A percentile compares a stretch with the other conserved stretches of the same genome.
phyloP scores from a whole-genome alignment of 2,329 filamentous ascomycete genomes.

The Hyphodiscus sp. region DNA sequence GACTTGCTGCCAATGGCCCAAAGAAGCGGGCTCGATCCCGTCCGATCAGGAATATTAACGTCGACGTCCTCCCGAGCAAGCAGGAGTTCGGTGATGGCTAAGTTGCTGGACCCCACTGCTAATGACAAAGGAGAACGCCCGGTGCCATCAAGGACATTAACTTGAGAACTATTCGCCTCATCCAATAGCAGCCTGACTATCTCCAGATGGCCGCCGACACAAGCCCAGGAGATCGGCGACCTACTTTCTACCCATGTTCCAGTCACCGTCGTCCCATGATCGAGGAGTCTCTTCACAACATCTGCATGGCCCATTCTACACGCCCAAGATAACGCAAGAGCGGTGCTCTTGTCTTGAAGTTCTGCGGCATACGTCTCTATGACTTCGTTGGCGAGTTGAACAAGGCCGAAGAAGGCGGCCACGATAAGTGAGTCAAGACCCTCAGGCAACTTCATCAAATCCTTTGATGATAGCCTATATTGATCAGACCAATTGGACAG shows the following conservation, averaged over 20 bases:
- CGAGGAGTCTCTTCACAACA: slow-evolving; percentile 22
- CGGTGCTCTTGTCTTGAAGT: background rate
- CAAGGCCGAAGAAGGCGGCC: slow-evolving; percentile 31
- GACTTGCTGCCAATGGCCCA: slow-evolving; percentile 28
- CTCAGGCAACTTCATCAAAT: slow-evolving; percentile 18
- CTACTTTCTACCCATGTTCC: slow-evolving; percentile 22
- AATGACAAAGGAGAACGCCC: too few relatives aligned
- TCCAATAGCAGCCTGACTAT: slow-evolving; percentile 26
- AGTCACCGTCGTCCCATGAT: too few relatives aligned
- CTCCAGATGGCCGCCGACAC: slow-evolving; percentile 27
- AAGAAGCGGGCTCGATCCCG: slow-evolving; percentile 29
- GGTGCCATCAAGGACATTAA: too few relatives aligned
- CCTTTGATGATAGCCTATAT: slow-evolving; percentile 23
- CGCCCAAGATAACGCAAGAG: slow-evolving; percentile 29
- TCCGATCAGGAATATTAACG: slow-evolving; percentile 26
- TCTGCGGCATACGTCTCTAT: slow-evolving; percentile 17
- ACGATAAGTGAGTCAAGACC: slow-evolving; percentile 24
- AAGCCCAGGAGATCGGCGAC: slow-evolving; percentile 31
- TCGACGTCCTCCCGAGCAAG: too few relatives aligned
- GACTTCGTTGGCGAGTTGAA: too few relatives aligned
- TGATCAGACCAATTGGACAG: slow-evolving; percentile 33
- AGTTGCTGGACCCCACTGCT: too few relatives aligned
- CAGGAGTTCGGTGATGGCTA: too few relatives aligned
- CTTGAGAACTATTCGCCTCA: too few relatives aligned
- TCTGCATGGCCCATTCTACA: slow-evolving; percentile 22